phyloP scores from a whole-genome alignment of 2,329 filamentous ascomycete genomes.

The Colletotrichum gloeosporioides region DNA sequence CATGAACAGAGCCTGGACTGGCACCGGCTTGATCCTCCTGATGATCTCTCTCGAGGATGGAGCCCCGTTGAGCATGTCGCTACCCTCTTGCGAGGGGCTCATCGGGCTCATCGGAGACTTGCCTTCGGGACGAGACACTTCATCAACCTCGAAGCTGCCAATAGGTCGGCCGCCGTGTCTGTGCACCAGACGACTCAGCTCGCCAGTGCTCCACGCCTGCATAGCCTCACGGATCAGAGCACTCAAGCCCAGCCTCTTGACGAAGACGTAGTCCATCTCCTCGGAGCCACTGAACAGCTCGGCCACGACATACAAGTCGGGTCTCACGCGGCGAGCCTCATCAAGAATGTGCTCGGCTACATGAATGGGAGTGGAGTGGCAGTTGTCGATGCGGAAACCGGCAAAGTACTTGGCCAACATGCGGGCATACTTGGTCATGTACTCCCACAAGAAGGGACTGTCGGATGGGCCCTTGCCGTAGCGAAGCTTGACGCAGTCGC shows the following conservation, averaged over 20 bases:
- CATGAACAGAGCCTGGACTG: conserved; percentile 96
- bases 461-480: conserved; percentile 84
- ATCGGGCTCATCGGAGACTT: conserved; percentile 31
- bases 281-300: conserved; percentile 97
- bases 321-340: conserved; percentile 85
- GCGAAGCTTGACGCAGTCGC: conserved; percentile 95
- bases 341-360: conserved; percentile 96
- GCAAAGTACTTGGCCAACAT: conserved; percentile 94
- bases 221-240: conserved; percentile 95
- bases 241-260: conserved; percentile 89
- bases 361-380: conserved; percentile 92
- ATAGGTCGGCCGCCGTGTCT: conserved; percentile 93
- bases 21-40: conserved; percentile 82
- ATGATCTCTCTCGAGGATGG: conserved; percentile 66
- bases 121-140: conserved; percentile 70
- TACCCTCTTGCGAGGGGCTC: conserved; percentile 35
- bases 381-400: conserved; percentile 97
- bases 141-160: conserved; percentile 95
- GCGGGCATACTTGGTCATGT: conserved; percentile 91
- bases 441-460: conserved; percentile 93
- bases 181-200: conserved; percentile 91
- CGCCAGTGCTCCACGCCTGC: conserved; percentile 96
- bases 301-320: conserved; percentile 89
- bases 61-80: conserved; percentile 30
- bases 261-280: conserved; percentile 94